These are phyloP conservation scores for Rhodotorula paludigena DNA, from an alignment of 768 basidiomycete species.

Conservation along the genomic window DNA sequence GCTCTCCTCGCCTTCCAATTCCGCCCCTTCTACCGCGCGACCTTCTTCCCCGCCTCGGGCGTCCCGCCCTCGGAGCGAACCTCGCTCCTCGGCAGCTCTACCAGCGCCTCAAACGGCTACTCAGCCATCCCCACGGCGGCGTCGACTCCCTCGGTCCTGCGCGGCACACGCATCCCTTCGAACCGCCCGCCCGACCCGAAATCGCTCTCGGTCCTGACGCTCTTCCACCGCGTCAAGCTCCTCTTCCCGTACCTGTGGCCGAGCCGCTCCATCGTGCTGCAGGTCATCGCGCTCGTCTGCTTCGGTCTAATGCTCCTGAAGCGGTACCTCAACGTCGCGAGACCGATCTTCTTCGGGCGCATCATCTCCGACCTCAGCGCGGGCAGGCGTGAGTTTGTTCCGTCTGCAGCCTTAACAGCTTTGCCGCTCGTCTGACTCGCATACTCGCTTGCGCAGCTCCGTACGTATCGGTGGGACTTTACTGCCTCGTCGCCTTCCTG, in stretches of 20 bases:
- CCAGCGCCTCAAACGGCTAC: neutral
- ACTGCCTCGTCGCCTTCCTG: constrained; percentile 27
- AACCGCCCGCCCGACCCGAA: constrained; percentile 55
- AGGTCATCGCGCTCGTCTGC: constrained; percentile 65
- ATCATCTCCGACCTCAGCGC: constrained; percentile 41
- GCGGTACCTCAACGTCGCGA: constrained; percentile 54
- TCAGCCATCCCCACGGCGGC: neutral
- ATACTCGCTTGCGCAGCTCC: constrained; percentile 7
- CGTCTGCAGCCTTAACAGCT: too few species aligned
- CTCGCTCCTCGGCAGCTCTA: constrained; percentile 9
- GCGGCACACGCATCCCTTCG: constrained; percentile 34
- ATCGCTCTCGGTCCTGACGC: constrained; percentile 51
- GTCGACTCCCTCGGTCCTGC: constrained; percentile 10
- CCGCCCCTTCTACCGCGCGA: constrained; percentile 18
- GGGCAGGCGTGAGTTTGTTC: constrained; percentile 24
- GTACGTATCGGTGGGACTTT: constrained; percentile 21
- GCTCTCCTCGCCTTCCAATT: constrained; percentile 32
- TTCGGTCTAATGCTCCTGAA: constrained; percentile 65
- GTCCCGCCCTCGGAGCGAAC: constrained; percentile 17
- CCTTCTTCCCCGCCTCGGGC: constrained; percentile 15
- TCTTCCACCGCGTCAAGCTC: constrained; percentile 60
- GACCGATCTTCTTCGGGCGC: constrained; percentile 27
- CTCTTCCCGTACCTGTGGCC: constrained; percentile 84
- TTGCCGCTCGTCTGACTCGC: neutral
- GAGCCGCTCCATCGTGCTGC: constrained; percentile 59